Conservation (phyloP, 768 basidiomycete species). For the Stropharia rugosoannulata region DNA sequence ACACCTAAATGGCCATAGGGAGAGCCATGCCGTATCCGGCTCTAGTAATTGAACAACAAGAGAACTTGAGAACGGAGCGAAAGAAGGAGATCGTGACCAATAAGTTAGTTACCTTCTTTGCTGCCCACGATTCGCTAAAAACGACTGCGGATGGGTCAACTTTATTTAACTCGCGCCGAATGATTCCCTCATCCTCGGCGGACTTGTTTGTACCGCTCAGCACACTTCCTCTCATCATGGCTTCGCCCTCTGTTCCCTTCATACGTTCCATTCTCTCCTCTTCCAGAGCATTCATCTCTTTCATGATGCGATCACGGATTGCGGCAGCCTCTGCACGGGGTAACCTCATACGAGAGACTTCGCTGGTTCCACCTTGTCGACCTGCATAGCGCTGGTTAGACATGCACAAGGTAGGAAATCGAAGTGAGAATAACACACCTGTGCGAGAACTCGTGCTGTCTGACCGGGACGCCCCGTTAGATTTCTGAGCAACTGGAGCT, state of each 20-base stretch:
- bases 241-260: slow-evolving; percentile 71
- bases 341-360: slow-evolving; percentile 60
- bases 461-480: slow-evolving; percentile 16
- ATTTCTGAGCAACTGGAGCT: slow-evolving; percentile 17
- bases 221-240: slow-evolving; percentile 58
- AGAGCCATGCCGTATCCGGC: slow-evolving; percentile 87
- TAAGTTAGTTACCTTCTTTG: slow-evolving; percentile 70
- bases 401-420: neutral
- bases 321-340: slow-evolving; percentile 83
- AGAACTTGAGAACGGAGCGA: neutral
- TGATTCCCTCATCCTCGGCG: slow-evolving; percentile 91
- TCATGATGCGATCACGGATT: slow-evolving; percentile 95
- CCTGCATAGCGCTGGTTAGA: slow-evolving; percentile 1
- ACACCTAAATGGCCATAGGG: slow-evolving; percentile 93
- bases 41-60: slow-evolving; percentile 35
- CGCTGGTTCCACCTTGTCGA: slow-evolving; percentile 13
- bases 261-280: slow-evolving; percentile 96
- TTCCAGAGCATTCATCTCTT: slow-evolving; percentile 95
- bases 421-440: slow-evolving; percentile 10
- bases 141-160: slow-evolving; percentile 95
- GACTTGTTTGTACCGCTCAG: slow-evolving; percentile 57
- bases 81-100: neutral
- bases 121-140: slow-evolving; percentile 92
- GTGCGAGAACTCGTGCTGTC: slow-evolving; percentile 17
- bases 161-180: slow-evolving; percentile 90